A percentile compares a stretch with the other conserved stretches of the same genome.
Evolutionary conservation across 208 protist species (phyloP).

Genomic region (Acanthamoeba lenticulata): DNA sequence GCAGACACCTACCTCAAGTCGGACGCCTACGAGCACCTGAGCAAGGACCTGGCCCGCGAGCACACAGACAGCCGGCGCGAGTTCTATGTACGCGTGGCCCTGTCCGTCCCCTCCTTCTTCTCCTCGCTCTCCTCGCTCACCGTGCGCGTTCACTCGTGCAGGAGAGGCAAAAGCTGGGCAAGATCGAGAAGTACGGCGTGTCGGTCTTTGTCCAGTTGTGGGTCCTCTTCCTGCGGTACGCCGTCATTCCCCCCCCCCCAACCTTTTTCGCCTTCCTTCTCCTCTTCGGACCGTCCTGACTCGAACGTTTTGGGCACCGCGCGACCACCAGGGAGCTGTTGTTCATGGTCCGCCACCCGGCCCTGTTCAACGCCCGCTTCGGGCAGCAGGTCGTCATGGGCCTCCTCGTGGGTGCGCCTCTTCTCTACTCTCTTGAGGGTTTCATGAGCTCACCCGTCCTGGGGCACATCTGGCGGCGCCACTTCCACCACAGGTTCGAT

Average conservation of each 20-base stretch:
- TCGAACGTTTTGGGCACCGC: neutral
- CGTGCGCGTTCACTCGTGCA: neutral
- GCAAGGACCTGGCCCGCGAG: neutral
- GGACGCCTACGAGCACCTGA: neutral
- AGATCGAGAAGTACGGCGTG: neutral
- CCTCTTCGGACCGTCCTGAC: neutral
- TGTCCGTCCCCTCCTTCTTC: neutral
- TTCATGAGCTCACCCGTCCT: slow-evolving; percentile 10
- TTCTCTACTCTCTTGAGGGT: neutral
- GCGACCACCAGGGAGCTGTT: neutral
- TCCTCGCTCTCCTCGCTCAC: neutral
- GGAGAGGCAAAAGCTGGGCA: neutral
- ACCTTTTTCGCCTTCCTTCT: neutral
- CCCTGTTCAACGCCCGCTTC: slow-evolving; percentile 14
- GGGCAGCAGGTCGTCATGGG: slow-evolving; percentile 48
- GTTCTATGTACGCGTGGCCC: neutral
- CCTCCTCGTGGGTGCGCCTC: neutral
- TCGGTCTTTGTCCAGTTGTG: slow-evolving; percentile 9
- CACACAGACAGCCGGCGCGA: neutral
- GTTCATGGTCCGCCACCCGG: neutral
- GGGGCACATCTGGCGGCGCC: neutral
- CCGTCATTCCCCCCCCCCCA: neutral
- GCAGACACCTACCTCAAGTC: neutral
- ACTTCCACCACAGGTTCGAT: neutral
- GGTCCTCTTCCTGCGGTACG: neutral